These are phyloP conservation scores for Hypsizygus marmoreus DNA, from an alignment of 768 basidiomycete genomes.

Conservation along the genomic window DNA sequence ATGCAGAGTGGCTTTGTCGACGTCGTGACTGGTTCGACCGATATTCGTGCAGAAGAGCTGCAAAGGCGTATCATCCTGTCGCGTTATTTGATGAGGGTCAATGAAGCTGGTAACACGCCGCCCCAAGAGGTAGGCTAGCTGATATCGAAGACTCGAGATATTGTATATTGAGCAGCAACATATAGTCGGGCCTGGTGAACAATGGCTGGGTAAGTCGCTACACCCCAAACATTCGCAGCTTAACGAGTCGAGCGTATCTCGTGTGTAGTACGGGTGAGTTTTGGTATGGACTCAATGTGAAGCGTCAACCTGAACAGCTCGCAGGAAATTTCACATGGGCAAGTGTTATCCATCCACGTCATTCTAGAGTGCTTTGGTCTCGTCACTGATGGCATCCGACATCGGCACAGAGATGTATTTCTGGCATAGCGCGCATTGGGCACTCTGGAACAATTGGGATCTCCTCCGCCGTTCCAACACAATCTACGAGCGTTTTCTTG, in stretches of 20 bases:
- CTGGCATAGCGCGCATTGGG: constrained; percentile 63
- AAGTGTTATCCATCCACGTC: constrained; percentile 34
- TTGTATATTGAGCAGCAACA: too few relatives aligned
- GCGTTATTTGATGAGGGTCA: constrained; percentile 58
- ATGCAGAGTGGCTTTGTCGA: constrained; percentile 51
- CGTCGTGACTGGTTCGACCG: constrained; percentile 48
- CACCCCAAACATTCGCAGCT: too few relatives aligned
- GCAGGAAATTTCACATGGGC: constrained; percentile 62
- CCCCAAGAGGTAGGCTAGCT: constrained; percentile 59
- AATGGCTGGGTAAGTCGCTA: constrained; percentile 59
- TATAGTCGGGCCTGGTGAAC: constrained; percentile 55
- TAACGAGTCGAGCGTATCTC: too few relatives aligned
- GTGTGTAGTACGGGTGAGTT: constrained; percentile 44
- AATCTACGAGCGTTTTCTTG: constrained; percentile 51
- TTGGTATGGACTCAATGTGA: not conserved
- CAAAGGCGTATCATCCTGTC: constrained; percentile 59
- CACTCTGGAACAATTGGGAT: constrained; percentile 62
- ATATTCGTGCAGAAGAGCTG: constrained; percentile 52
- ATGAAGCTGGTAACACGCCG: constrained; percentile 56
- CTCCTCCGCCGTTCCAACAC: constrained; percentile 45
- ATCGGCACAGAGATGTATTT: constrained; percentile 48
- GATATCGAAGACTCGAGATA: too few relatives aligned
- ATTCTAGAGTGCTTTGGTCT: not conserved
- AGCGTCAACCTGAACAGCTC: not conserved
- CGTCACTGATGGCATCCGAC: not conserved